Percentiles rank a stretch among this genome's conserved stretches.
Conservation (phyloP, 73 alveolate species). For the Diophrys appendiculata region DNA sequence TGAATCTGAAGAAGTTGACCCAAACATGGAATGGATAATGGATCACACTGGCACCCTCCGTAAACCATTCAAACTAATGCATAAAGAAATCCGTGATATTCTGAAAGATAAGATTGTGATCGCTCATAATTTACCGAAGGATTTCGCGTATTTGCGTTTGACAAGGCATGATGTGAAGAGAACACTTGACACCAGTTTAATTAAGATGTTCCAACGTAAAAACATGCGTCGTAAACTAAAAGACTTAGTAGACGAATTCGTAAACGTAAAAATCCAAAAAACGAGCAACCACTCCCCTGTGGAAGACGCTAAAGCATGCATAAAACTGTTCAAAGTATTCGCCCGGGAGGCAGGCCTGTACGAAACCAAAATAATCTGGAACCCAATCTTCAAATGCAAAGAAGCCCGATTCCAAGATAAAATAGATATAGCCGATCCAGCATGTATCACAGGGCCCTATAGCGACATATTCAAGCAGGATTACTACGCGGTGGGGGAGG, state of each 20-base stretch:
- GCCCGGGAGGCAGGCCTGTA: constrained; percentile 53
- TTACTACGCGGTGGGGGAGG: constrained; percentile 33
- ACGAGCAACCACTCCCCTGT: constrained; percentile 60
- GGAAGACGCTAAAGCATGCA: constrained; percentile 65
- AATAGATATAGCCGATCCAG: constrained; percentile 26
- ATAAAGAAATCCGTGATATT: constrained; percentile 48
- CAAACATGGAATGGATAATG: constrained; percentile 25
- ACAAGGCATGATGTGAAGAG: constrained; percentile 58
- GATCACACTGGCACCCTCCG: constrained; percentile 58
- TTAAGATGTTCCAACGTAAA: constrained; percentile 46
- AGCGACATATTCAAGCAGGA: constrained; percentile 36
- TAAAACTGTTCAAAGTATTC: constrained; percentile 51
- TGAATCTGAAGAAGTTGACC: constrained; percentile 1
- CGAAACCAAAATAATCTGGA: constrained; percentile 43
- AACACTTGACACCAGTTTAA: constrained; percentile 48
- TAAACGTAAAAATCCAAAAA: constrained; percentile 41
- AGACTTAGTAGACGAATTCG: constrained; percentile 38
- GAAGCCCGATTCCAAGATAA: constrained; percentile 54
- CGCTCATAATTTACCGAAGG: constrained; percentile 44
- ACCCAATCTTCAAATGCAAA: constrained; percentile 40
- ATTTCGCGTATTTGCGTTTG: constrained; percentile 47
- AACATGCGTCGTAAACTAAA: constrained; percentile 46
- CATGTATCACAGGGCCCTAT: constrained; percentile 16
- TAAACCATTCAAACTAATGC: constrained; percentile 54
- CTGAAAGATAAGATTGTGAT: constrained; percentile 53